A percentile compares a stretch with the other conserved stretches of the same genome.
These are phyloP conservation scores for Amylocarpus encephaloides DNA, from an alignment of 2,329 filamentous ascomycete species.

Conservation along the genomic window DNA sequence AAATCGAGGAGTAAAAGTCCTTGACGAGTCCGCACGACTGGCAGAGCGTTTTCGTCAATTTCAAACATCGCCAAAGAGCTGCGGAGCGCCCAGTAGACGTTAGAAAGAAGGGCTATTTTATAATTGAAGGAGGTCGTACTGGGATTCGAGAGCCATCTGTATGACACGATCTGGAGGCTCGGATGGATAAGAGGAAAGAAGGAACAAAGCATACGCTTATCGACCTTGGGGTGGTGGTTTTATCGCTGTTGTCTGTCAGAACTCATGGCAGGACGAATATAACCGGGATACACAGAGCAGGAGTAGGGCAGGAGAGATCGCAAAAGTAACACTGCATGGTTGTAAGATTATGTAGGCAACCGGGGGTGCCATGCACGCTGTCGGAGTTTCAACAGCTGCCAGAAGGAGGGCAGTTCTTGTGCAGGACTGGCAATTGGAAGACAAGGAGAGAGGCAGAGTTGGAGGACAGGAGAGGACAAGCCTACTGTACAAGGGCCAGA, in stretches of 20 bases:
- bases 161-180: not conserved
- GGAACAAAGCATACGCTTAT: conserved; percentile 3
- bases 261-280: conserved; percentile 14
- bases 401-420: not conserved
- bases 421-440: not conserved
- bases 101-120: conserved; percentile 3
- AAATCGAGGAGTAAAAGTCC: conserved; percentile 80
- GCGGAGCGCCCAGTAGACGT: conserved; percentile 11
- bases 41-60: conserved; percentile 50
- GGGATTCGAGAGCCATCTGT: too few species aligned
- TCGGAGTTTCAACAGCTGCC: conserved; percentile 9
- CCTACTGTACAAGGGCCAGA: too few species aligned
- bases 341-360: conserved; percentile 17
- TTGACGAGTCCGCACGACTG: conserved; percentile 51
- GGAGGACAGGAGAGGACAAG: not conserved
- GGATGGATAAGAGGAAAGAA: not conserved
- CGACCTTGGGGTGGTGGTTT: conserved; percentile 1
- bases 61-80: conserved; percentile 41
- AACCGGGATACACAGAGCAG: conserved; percentile 10
- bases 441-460: not conserved
- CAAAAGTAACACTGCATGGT: conserved; percentile 22
- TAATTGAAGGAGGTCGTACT: not conserved
- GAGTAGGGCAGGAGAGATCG: not conserved
- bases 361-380: conserved; percentile 12
- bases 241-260: conserved; percentile 3